Evolutionary conservation across 2,329 filamentous ascomycete species (phyloP), one percentile per base, ranked within the genome.

Genomic region (Fonsecaea monophora): DNA sequence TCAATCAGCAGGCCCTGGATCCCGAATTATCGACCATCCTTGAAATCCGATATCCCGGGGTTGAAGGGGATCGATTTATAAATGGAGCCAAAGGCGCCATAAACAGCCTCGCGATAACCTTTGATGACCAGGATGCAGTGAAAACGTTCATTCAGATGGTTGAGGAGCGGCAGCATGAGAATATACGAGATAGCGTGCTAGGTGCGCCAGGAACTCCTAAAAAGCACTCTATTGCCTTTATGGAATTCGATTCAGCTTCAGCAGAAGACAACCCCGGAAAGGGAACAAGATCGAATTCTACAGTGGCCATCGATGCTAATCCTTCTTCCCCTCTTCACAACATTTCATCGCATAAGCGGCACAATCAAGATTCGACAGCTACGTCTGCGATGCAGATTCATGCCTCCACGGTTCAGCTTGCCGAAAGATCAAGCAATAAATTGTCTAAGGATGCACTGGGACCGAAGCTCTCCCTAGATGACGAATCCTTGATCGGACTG

Each of bases 21-120:
- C 32, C 63, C 2, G 21, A 53, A n/a, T 57, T 35, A n/a, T 68
- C 64, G 13, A 56, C 57, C 8, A 40, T 63, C 18, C n/a, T 66
- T 30, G 67, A 69, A 30, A 55, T 69, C 30, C 25, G 30, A 34
- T 69, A 64, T 25, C 42, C 42, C 7, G 50, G 53, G 18, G 59
- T 64, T 35, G 57, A 57, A 30, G 67, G 67, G 15, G 65, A 61
- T 35, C 55, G 57, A 7, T 54, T 59, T 34, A 53, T 64, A 9
- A 62, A 69, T 35, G 67, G 64, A 21, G 35, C 38, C 60, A 69
- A 64, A 50, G 62, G 61, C 32, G 67, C 67, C 2, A 63, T 69
- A 53, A 61, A 66, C 48, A 60, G 12, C 53, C 55, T 66, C 42
- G 62, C 58, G 1, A 53, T 66, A 9, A 59, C 57, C 2, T 60